Evolutionary conservation across 1,284 basidiomycete genomes (phyloP).

Genomic region (Malassezia psittaci): DNA sequence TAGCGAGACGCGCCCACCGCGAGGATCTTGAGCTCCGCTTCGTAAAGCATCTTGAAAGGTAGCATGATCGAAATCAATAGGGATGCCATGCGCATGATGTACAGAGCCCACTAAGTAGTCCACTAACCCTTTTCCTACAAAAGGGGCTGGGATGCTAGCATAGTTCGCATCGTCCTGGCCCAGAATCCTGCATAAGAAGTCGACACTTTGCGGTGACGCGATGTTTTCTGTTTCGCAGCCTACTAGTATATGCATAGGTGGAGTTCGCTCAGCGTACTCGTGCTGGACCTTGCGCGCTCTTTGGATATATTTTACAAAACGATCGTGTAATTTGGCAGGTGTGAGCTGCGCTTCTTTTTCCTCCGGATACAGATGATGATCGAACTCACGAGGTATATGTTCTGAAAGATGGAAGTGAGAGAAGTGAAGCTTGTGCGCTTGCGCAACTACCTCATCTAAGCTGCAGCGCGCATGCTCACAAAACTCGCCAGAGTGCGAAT

Average conservation of each 20-base stretch:
- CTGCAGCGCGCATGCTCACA: constrained; percentile 75
- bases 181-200: constrained; percentile 52
- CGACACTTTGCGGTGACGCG: constrained; percentile 57
- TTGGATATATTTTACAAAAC: constrained; percentile 61
- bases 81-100: constrained; percentile 76
- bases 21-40: no score
- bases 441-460: constrained; percentile 67
- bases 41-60: constrained; percentile 60
- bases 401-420: constrained; percentile 79
- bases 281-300: constrained; percentile 68
- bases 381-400: constrained; percentile 77
- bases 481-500: constrained; percentile 93
- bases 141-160: neutral
- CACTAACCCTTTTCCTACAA: constrained; percentile 49
- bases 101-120: constrained; percentile 88
- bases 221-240: constrained; percentile 92
- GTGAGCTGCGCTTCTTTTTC: constrained; percentile 55
- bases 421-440: constrained; percentile 70
- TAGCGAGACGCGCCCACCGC: constrained; percentile 18
- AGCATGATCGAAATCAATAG: constrained; percentile 79
- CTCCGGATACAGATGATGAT: constrained; percentile 80
- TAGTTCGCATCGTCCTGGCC: neutral
- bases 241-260: constrained; percentile 63
- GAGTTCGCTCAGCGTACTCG: constrained; percentile 2
- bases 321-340: constrained; percentile 52